A percentile compares a stretch with the other conserved stretches of the same genome.
Evolutionary conservation across 2,329 filamentous ascomycete species (phyloP).

Genomic region (Aureobasidium sp.): DNA sequence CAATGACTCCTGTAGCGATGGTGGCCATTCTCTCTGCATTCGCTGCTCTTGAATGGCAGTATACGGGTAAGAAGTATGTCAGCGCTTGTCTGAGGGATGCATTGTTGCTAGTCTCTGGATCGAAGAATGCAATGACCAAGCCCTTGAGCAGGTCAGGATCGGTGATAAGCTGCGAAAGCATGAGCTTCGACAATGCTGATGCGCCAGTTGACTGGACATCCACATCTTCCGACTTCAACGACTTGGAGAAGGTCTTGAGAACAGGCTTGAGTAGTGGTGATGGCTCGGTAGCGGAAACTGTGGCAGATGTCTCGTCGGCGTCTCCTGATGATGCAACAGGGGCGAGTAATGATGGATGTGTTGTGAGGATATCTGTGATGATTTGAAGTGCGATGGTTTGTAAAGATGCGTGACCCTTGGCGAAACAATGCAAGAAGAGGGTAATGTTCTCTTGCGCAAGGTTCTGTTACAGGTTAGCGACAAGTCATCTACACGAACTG

Average conservation of each 20-base stretch:
- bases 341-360: constrained; percentile 73
- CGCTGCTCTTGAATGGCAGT: constrained; percentile 73
- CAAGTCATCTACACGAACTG: constrained; percentile 4
- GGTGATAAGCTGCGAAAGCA: constrained; percentile 70
- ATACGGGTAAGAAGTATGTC: constrained; percentile 90
- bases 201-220: constrained; percentile 75
- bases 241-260: constrained; percentile 77
- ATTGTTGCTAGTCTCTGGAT: constrained; percentile 69
- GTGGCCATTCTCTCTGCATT: constrained; percentile 76
- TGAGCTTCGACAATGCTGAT: constrained; percentile 73
- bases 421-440: constrained; percentile 93
- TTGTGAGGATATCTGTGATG: constrained; percentile 83
- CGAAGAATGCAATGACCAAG: constrained; percentile 79
- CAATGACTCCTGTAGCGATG: constrained; percentile 65
- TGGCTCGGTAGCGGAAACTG: constrained; percentile 22
- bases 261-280: constrained; percentile 50
- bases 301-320: constrained; percentile 35
- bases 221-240: constrained; percentile 62
- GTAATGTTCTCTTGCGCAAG: constrained; percentile 86
- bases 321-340: constrained; percentile 26
- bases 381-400: constrained; percentile 89
- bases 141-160: constrained; percentile 69
- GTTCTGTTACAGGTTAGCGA: constrained; percentile 39
- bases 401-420: constrained; percentile 79
- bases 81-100: constrained; percentile 77